Evolutionary conservation across 2,329 filamentous ascomycete species (phyloP), one percentile per base, ranked within the genome.

Genomic region (Trichoderma sp.): DNA sequence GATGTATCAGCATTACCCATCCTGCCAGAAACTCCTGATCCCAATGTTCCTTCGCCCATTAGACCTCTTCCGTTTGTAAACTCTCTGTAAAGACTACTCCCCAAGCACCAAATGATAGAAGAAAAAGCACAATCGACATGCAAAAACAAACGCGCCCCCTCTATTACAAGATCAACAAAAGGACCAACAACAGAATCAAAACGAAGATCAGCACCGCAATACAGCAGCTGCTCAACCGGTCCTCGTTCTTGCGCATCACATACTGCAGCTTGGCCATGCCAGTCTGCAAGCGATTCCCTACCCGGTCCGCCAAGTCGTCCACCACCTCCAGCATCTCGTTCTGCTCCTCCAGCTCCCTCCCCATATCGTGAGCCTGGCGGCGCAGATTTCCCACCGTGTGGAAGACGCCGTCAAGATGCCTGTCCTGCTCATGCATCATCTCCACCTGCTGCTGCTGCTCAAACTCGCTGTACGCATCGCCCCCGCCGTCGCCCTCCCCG

Each of bases 301-400:
- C 93, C 41, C 94, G 85, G 76, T 98, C 93, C 4, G 92, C 92
- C 64, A 96, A 82, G 34, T 83, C 85, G 77, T 98, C 94, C 47
- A 96, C 90, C 60, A 91, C 88, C 68, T 95, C 89, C 65, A 99
- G 82, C 85, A 98, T 90, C 76, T 93, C 91, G 24, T 85, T 85
- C 82, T 99, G 95, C 80, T 99, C 95, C 78, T 97, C 96, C 52
- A 99, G 82, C 80, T 99, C 95, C 65, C 94, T 83, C 1, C 95
- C 94, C 94, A 99, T 99, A 71, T 93, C 91, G 77, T 96, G 89
- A 1, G 95, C 96, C 82, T 98, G 95, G 74, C 90, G 84, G 64
- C 94, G 83, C 74, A 99, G 79, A 74, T 93, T 97, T 2, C 93
- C 94, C 26, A 99, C 95, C 1, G 94, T 98, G 70, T 89, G 87